Percentiles rank a stretch among this genome's conserved stretches.
Conservation (phyloP, 2,329 filamentous ascomycete species). For the Neonectria ditissima region DNA sequence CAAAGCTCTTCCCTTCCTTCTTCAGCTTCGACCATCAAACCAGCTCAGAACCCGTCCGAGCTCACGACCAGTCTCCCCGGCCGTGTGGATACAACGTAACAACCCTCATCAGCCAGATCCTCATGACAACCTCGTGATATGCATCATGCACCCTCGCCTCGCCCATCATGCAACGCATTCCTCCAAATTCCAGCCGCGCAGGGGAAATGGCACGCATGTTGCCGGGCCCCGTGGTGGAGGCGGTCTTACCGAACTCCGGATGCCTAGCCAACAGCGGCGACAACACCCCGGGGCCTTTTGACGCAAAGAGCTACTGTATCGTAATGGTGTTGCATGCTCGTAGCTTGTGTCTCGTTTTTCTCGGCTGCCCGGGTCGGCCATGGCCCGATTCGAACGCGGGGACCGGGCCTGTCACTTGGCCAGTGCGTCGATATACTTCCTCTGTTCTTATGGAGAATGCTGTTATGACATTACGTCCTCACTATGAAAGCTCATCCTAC, state of each 20-base stretch:
- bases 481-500: neutral
- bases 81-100: slow-evolving; percentile 10
- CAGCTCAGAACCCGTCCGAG: neutral
- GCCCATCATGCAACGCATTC: slow-evolving; percentile 1
- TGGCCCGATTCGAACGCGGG: slow-evolving; percentile 3
- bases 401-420: slow-evolving; percentile 6
- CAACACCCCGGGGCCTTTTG: slow-evolving; percentile 12
- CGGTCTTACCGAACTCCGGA: slow-evolving; percentile 13
- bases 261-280: slow-evolving; percentile 8
- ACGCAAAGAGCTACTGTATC: neutral
- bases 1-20: neutral
- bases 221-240: neutral
- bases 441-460: neutral
- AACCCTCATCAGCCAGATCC: neutral
- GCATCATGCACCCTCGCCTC: neutral
- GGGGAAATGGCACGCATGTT: slow-evolving; percentile 8
- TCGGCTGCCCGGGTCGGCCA: neutral
- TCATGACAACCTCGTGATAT: slow-evolving; percentile 1
- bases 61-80: neutral
- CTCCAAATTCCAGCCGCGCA: neutral
- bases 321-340: slow-evolving; percentile 10
- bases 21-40: slow-evolving; percentile 14
- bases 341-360: neutral
- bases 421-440: slow-evolving; percentile 14
- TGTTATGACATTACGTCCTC: neutral